phyloP scores from a whole-genome alignment of 768 basidiomycete genomes.

The Udeniomyces megalosporus region DNA sequence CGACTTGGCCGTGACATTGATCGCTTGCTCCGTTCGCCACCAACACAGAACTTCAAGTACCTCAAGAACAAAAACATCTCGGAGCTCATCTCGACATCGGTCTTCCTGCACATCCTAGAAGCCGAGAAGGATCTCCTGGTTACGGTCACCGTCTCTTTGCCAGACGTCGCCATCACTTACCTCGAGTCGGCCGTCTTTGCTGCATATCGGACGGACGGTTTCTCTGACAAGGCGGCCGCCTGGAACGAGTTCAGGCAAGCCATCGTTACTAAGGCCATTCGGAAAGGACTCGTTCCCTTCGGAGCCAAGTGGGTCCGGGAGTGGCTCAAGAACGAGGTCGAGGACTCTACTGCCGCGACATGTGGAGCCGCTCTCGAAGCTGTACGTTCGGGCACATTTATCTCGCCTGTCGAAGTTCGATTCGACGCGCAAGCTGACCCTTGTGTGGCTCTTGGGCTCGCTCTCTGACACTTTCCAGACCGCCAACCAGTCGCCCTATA shows the following conservation, averaged over 20 bases:
- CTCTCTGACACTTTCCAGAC: conserved; percentile 40
- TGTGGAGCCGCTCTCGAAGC: conserved; percentile 53
- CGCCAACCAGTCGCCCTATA: conserved; percentile 64
- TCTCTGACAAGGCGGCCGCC: conserved; percentile 64
- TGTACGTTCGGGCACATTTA: conserved; percentile 33
- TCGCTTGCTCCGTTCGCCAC: too few species aligned
- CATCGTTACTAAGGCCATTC: conserved; percentile 60
- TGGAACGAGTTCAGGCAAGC: conserved; percentile 80
- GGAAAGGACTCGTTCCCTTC: conserved; percentile 65
- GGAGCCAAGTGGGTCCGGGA: conserved; percentile 80
- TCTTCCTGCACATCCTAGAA: conserved; percentile 75
- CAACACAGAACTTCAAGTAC: conserved; percentile 86
- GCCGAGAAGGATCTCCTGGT: conserved; percentile 84
- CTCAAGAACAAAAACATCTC: conserved; percentile 57
- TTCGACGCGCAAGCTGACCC: too few species aligned
- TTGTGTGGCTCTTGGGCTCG: not conserved
- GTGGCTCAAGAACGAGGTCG: conserved; percentile 73
- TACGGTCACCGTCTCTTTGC: conserved; percentile 52
- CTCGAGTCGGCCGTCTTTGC: conserved; percentile 62
- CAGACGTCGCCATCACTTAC: conserved; percentile 43
- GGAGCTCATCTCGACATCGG: conserved; percentile 51
- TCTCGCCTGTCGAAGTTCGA: not conserved
- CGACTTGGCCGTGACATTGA: too few species aligned
- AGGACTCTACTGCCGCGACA: conserved; percentile 56
- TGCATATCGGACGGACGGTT: conserved; percentile 68